Evolutionary conservation across 768 basidiomycete genomes (phyloP).

Genomic region (Boletus vinaceobasis): DNA sequence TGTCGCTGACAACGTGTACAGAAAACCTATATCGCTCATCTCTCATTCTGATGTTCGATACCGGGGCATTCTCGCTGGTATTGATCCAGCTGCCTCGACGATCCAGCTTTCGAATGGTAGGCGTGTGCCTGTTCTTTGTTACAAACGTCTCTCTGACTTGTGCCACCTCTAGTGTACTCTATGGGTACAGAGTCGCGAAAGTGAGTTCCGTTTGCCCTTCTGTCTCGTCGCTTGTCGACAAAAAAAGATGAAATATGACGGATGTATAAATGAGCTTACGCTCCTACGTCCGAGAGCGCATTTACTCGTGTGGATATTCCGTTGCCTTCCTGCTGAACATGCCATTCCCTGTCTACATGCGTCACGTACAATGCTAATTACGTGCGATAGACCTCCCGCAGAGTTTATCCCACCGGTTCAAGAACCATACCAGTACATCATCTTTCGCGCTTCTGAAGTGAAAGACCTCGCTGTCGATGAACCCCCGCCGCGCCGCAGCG

Average conservation of each 20-base stretch:
- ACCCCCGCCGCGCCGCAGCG: constrained; percentile 51
- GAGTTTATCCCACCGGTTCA: constrained; percentile 83
- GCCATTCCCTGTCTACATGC: not conserved
- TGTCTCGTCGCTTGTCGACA: not conserved
- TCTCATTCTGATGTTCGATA: constrained; percentile 91
- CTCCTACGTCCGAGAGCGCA: constrained; percentile 43
- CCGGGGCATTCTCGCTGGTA: constrained; percentile 81
- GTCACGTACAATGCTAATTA: constrained; percentile 24
- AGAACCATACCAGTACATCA: constrained; percentile 85
- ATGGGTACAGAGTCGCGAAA: constrained; percentile 87
- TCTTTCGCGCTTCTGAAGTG: constrained; percentile 87
- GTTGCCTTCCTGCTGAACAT: constrained; percentile 63
- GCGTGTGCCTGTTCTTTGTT: constrained; percentile 4
- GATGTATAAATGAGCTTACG: constrained; percentile 40
- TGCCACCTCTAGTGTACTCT: constrained; percentile 56
- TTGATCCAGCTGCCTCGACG: constrained; percentile 81
- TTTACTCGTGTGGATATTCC: constrained; percentile 54
- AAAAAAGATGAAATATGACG: constrained; percentile 36
- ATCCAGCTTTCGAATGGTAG: constrained; percentile 86
- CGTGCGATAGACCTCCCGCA: constrained; percentile 51
- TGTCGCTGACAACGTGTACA: constrained; percentile 30
- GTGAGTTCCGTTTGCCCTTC: constrained; percentile 38
- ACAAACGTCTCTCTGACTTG: not conserved
- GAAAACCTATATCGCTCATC: constrained; percentile 86
- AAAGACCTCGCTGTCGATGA: constrained; percentile 88